A percentile compares a stretch with the other conserved stretches of the same genome.
phyloP scores from a whole-genome alignment of 345 rosid genomes.

The Boechera stricta region DNA sequence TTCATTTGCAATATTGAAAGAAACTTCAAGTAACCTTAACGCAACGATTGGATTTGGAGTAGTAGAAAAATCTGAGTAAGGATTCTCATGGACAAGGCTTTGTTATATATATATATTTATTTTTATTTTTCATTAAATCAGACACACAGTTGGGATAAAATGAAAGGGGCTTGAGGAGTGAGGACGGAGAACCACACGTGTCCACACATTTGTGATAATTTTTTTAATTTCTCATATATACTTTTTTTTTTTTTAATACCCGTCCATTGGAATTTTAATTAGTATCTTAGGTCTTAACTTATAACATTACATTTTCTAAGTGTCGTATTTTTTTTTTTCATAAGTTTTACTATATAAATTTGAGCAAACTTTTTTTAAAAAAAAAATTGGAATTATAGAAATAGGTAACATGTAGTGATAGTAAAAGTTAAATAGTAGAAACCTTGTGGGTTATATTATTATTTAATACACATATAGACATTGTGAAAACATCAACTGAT shows the following conservation, averaged over 20 bases:
- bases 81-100: not conserved
- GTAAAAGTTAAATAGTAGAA: not conserved
- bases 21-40: not conserved
- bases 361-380: too few relatives aligned
- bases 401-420: not conserved
- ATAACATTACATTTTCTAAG: too few relatives aligned
- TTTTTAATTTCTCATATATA: not conserved
- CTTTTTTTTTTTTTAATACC: too few relatives aligned
- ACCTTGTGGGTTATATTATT: too few relatives aligned
- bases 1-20: slow-evolving; percentile 26
- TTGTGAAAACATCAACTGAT: too few relatives aligned
- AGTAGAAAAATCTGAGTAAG: not conserved
- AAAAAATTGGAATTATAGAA: too few relatives aligned
- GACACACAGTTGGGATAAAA: slow-evolving; percentile 33
- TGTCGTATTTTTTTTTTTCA: too few relatives aligned
- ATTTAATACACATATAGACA: too few relatives aligned
- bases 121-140: not conserved
- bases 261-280: too few relatives aligned
- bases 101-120: not conserved
- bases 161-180: slow-evolving; percentile 12
- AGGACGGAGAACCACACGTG: slow-evolving; percentile 47
- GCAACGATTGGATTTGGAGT: slow-evolving; percentile 2
- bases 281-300: too few relatives aligned
- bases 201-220: slow-evolving; percentile 10
- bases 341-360: too few relatives aligned